Evolutionary conservation across 306 rosid species (phyloP), one percentile per base, ranked within the genome.

Genomic region (Prunus armeniaca): DNA sequence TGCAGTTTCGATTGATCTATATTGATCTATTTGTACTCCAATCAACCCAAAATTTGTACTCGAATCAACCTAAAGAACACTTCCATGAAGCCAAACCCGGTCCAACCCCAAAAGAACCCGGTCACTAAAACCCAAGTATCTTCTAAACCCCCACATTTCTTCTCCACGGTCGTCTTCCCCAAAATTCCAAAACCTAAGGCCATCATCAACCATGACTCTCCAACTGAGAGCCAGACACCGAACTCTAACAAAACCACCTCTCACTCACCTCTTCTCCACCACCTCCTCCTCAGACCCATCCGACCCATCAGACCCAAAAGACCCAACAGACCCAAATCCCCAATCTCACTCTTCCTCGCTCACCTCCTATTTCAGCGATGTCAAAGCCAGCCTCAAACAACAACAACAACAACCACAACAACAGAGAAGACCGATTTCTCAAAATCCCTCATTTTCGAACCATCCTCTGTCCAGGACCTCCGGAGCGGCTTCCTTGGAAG

Each of bases 241-340:
- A 77, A 15, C 12, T 72, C 69, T 74, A 30, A n/a, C 69, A 15
- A 74, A 75, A 25, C 82, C 87, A 45, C 67, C 86, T 76, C 67
- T 79, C 2, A 4, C 71, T 47, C 84, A 75, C 51, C 83, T 81
- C 65, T 86, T 83, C 88, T 91, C 88, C 25, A 80, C 93, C 46
- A 70, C 92, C 43, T 83, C 85, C 7, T 32, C 70, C 4, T 43
- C 75, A 11, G 60, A 69, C 27, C 45, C 52, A 27, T 12, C 19
- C 19, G 73, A 65, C 34, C 27, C 75, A 1, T 2, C 14, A 5
- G 68, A 64, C 47, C 12, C 38, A 3, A 20, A 1, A 14, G 76
- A 62, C 61, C 71, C 84, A 38, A 55, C 71, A 13, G 79, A 70
- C 50, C 75, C 80, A 17, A 79, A 74, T 34, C 80, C 78, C 45